phyloP scores from a whole-genome alignment of 1,139 yeast species.

The Geotrichum macrosporum region DNA sequence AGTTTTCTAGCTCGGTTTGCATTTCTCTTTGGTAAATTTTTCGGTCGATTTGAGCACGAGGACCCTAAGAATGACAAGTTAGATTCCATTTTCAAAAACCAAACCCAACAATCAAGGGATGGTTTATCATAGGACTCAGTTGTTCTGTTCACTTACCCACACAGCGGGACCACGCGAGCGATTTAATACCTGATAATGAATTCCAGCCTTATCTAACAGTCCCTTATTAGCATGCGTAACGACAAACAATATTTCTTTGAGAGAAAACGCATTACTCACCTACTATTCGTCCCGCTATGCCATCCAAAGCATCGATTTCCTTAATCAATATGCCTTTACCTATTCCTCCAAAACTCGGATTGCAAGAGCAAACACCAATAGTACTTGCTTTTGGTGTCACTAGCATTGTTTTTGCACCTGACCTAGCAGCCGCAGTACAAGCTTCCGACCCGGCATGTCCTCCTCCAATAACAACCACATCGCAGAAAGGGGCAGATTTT shows the following conservation, averaged over 20 bases:
- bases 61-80: conserved; percentile 64
- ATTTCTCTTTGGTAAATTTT: conserved; percentile 70
- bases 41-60: conserved; percentile 93
- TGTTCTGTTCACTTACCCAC: conserved; percentile 56
- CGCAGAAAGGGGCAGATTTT: conserved; percentile 35
- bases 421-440: conserved; percentile 84
- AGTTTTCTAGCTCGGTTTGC: conserved; percentile 60
- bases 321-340: conserved; percentile 91
- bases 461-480: conserved; percentile 90
- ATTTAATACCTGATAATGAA: conserved; percentile 83
- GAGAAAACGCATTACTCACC: neutral
- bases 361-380: conserved; percentile 93
- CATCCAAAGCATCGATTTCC: conserved; percentile 96
- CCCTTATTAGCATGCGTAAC: conserved; percentile 1
- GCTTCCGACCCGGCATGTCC: conserved; percentile 99
- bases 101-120: no score
- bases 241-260: neutral
- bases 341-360: conserved; percentile 97
- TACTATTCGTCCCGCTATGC: conserved; percentile 76
- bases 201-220: conserved; percentile 82
- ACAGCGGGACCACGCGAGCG: conserved; percentile 94
- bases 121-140: no score
- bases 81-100: no score
- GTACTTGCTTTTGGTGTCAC: conserved; percentile 72
- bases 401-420: conserved; percentile 68